Conservation (phyloP, 345 rosid species). For the Rhodamnia argentea region DNA sequence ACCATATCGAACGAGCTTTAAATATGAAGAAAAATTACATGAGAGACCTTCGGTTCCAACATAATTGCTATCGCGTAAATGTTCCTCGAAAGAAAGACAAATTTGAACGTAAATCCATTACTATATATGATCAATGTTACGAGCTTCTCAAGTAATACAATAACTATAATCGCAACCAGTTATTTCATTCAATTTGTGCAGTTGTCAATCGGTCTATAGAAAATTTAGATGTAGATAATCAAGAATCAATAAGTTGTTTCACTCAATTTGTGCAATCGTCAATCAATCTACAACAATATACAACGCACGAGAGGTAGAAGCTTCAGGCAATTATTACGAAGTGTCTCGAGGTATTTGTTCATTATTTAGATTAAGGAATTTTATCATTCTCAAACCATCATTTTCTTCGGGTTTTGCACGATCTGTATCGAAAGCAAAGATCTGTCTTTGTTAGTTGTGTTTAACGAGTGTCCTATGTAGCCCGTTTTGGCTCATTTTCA, state of each 20-base stretch:
- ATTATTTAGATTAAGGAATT: not conserved
- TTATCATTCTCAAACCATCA: not conserved
- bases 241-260: not conserved
- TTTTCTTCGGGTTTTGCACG: not conserved
- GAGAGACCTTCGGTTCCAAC: not conserved
- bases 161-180: not conserved
- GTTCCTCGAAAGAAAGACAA: not conserved
- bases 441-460: not conserved
- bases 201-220: not conserved
- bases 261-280: not conserved
- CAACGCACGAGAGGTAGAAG: not conserved
- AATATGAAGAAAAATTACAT: not conserved
- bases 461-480: no score
- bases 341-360: not conserved
- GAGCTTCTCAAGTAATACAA: not conserved
- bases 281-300: not conserved
- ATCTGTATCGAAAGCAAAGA: not conserved
- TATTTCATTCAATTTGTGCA: not conserved
- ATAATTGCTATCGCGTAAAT: not conserved
- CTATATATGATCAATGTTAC: not conserved
- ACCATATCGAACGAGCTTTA: not conserved
- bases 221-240: not conserved
- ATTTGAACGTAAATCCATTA: not conserved
- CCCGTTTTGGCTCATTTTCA: no score
- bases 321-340: not conserved